A percentile compares a stretch with the other conserved stretches of the same genome.
Conservation (phyloP, 1,284 basidiomycete species). For the Apiotrichum veenhuisii region DNA sequence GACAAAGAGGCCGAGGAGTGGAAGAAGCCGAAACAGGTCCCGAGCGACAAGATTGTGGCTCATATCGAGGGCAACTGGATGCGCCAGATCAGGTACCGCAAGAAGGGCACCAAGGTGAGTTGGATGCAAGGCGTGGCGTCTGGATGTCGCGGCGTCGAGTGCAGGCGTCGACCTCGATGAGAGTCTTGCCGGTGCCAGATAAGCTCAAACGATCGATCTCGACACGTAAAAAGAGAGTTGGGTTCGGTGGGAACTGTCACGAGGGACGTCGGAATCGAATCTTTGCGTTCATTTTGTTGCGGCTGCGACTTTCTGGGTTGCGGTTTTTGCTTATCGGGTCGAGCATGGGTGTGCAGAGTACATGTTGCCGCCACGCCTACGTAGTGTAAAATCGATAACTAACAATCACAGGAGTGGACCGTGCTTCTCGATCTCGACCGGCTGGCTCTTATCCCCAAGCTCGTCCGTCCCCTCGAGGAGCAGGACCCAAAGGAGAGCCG, state of each 20-base stretch:
- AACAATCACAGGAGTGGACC: conserved; percentile 57
- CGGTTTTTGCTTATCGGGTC: too few relatives aligned
- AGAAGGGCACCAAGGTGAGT: conserved; percentile 58
- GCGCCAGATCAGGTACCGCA: conserved; percentile 73
- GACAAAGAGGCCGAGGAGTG: conserved; percentile 59
- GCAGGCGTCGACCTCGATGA: not conserved
- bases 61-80: conserved; percentile 87
- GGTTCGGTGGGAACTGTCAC: too few relatives aligned
- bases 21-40: conserved; percentile 88
- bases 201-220: too few relatives aligned
- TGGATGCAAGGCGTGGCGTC: not conserved
- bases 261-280: not conserved
- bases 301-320: conserved; percentile 25
- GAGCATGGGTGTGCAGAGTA: too few relatives aligned
- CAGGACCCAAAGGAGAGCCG: conserved; percentile 81
- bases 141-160: too few relatives aligned
- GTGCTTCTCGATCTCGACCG: conserved; percentile 73
- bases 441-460: conserved; percentile 74
- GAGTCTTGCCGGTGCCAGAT: not conserved
- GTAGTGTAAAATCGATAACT: not conserved
- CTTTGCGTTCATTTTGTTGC: not conserved
- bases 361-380: too few relatives aligned
- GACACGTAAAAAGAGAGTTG: too few relatives aligned
- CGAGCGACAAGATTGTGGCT: conserved; percentile 69
- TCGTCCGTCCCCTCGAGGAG: conserved; percentile 72